Conservation (phyloP, 148 eudicot species). For the Talinum fruticosum region DNA sequence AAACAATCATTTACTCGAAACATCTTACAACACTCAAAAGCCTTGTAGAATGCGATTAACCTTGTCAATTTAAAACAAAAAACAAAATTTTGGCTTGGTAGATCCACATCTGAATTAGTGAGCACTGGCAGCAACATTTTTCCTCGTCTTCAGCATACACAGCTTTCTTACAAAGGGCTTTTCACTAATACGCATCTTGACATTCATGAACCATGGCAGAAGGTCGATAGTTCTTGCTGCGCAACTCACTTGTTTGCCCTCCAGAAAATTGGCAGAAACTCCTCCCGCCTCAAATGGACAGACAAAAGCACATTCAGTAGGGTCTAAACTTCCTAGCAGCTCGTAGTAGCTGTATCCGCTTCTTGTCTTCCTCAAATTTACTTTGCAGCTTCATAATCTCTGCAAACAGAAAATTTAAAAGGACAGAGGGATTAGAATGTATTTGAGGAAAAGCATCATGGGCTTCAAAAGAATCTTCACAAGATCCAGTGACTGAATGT, state of each 20-base stretch:
- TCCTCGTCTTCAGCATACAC: not conserved
- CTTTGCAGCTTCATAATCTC: conserved; percentile 82
- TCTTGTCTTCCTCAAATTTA: conserved; percentile 87
- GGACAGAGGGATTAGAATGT: not conserved
- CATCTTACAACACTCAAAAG: not conserved
- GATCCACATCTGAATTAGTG: not conserved
- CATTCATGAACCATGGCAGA: too few relatives aligned
- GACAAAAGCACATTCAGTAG: conserved; percentile 29
- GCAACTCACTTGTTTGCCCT: not conserved
- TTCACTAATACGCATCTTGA: not conserved
- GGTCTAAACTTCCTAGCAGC: conserved; percentile 88
- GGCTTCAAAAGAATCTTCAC: not conserved
- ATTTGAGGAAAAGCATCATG: not conserved
- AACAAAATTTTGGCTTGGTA: not conserved
- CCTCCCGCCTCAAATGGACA: not conserved
- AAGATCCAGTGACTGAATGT: not conserved
- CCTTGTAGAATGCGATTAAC: not conserved
- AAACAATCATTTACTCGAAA: too few relatives aligned
- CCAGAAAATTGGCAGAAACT: not conserved
- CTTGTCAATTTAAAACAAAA: not conserved
- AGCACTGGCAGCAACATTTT: not conserved
- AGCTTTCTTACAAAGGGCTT: not conserved
- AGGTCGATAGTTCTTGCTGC: not conserved
- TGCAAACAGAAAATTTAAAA: conserved; percentile 28
- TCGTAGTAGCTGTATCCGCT: conserved; percentile 78